Base-by-base conservation (phyloP, 2,329 filamentous ascomycete genomes). In the Cyanodermella asteris region DNA sequence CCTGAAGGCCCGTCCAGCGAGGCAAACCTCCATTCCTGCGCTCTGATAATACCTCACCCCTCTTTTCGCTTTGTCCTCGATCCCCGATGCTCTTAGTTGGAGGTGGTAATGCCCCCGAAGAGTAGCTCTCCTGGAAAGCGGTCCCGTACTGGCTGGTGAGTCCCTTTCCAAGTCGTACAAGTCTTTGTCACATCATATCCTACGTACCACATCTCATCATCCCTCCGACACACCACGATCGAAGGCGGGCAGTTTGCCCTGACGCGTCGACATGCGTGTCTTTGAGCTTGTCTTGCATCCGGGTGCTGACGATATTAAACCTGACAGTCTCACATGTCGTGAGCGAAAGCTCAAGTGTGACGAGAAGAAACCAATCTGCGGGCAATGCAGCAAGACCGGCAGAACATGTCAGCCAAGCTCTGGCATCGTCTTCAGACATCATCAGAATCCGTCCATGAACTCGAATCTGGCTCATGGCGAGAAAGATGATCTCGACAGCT, bases 401-500 rank as follows among this genome's bases (percentile, higher is more conserved):
- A 54, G 66, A 36, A 56, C 65, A 43, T 72, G 66, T 43, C 49
- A 62, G 22, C 61, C 61, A 13, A 65, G 61, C 38, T 63, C 64
- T 32, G 65, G 64, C 25, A 59, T 72, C 36, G 62, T 70, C 22
- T 73, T 72, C 38, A 61, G 67, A 28, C 68, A 73, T 43, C 66
- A 72, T 38, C 67, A 72, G 45, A 72, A 72, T 56, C 65, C 66
- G 16, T 70, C 64, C 12, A 67, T 72, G 64, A 72, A 71, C 30
- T 56, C 59, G 24, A 39, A 43, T 18, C 46, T 47, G 9, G 41
- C 44, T 13, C 50, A 54, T 9, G 35, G 39, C 7, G 39, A 41
- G 5, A 40, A 42, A 29, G 44, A 39, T 9, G 53, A 50, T 24
- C 45, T 71, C 31, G 63, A 62, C 31, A 58, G 61, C 11, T 72